Evolutionary conservation across 768 basidiomycete species (phyloP).

Genomic region (Coprinellus micaceus): DNA sequence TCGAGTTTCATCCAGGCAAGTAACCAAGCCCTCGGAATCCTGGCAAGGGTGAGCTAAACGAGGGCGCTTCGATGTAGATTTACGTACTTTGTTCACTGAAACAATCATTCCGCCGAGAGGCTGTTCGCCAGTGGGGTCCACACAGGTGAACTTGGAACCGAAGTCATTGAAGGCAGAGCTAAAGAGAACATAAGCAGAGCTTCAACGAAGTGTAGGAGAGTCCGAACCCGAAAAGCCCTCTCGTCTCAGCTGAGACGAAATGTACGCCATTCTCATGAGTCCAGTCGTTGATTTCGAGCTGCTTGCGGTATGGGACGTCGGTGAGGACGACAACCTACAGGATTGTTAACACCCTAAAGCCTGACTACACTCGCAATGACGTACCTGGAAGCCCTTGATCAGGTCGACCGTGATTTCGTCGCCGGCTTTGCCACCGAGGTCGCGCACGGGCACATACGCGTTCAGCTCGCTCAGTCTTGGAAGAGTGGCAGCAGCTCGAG

Average conservation of each 20-base stretch:
- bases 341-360: conserved; percentile 2
- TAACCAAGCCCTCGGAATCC: conserved; percentile 89
- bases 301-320: conserved; percentile 70
- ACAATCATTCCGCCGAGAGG: conserved; percentile 94
- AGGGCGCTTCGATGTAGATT: neutral
- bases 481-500: conserved; percentile 80
- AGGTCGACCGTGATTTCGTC: conserved; percentile 77
- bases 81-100: conserved; percentile 75
- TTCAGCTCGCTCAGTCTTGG: conserved; percentile 94
- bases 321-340: conserved; percentile 85
- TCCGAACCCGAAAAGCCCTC: conserved; percentile 88
- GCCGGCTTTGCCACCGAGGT: conserved; percentile 75
- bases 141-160: conserved; percentile 89
- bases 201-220: neutral
- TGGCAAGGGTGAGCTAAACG: conserved; percentile 25
- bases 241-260: conserved; percentile 89
- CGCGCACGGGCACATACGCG: conserved; percentile 89
- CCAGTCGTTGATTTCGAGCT: conserved; percentile 94
- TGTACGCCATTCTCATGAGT: conserved; percentile 84
- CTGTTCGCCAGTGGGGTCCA: conserved; percentile 97
- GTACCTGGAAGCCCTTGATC: conserved; percentile 85
- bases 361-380: conserved; percentile 17
- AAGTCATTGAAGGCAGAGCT: conserved; percentile 99
- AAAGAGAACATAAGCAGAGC: no score
- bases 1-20: conserved; percentile 93